phyloP scores from a whole-genome alignment of 805 yeast genomes.

The Vanderwaltozyma yarrowii region DNA sequence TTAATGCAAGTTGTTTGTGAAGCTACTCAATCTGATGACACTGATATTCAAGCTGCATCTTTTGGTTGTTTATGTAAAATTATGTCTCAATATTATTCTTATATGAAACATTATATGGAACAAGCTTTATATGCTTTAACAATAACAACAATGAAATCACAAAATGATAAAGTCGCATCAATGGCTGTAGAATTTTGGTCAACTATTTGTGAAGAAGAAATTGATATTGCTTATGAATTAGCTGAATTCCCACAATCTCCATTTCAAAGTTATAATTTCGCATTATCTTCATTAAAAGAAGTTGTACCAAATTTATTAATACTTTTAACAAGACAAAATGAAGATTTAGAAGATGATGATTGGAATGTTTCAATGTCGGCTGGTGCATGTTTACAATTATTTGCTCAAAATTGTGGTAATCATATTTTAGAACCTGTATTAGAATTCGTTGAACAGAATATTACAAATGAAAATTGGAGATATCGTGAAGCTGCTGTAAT shows the following conservation, averaged over 20 bases:
- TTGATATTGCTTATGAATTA: constrained; percentile 62
- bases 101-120: constrained; percentile 95
- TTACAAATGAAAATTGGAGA: constrained; percentile 62
- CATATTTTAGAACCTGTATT: constrained; percentile 80
- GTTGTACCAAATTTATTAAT: constrained; percentile 79
- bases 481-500: constrained; percentile 94
- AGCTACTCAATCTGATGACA: constrained; percentile 84
- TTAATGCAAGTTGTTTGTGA: constrained; percentile 99
- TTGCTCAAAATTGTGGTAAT: constrained; percentile 83
- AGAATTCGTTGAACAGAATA: constrained; percentile 69
- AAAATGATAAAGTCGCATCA: constrained; percentile 70
- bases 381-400: constrained; percentile 89
- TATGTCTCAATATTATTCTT: constrained; percentile 78
- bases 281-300: constrained; percentile 70
- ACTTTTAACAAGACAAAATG: constrained; percentile 79
- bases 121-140: constrained; percentile 88
- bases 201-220: constrained; percentile 97
- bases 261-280: constrained; percentile 63
- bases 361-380: constrained; percentile 99
- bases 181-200: constrained; percentile 99
- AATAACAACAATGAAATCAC: constrained; percentile 80
- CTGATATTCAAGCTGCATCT: constrained; percentile 83
- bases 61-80: constrained; percentile 92
- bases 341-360: constrained; percentile 88
- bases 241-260: constrained; percentile 48